Evolutionary conservation across 768 basidiomycete genomes (phyloP), one percentile per base, ranked within the genome.

Genomic region (Naematelia aurantialba): DNA sequence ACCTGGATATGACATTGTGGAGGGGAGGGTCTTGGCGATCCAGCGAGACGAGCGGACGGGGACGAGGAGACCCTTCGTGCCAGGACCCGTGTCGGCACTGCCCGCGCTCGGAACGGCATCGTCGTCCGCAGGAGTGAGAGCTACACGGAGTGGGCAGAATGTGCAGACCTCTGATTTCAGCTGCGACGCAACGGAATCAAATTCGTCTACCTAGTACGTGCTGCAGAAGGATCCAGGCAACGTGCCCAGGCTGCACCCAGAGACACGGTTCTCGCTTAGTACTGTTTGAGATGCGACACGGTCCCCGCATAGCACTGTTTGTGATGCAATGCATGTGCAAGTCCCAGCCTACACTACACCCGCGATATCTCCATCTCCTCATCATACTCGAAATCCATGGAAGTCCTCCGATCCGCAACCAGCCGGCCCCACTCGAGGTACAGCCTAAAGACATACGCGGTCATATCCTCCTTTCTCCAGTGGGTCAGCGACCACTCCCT

Each of bases 401-500:
- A 45, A 5, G 42, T n/a, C 45, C 67, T 60, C 24, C 55, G 51
- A 19, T 53, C 45, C n/a, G 72, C 66, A 19, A 68, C 55, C 53
- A 70, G 54, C 31, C 76, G 63, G 12, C 69, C 76, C 72, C 72
- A 77, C 31, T 77, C 76, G 24, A 77, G 65, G 55, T 74, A 77
- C 31, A 75, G 61, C 25, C 74, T 64, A 54, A 75, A 72, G 45
- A 72, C 68, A 56, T 71, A 72, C 5, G 74, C 72, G 1, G 68
- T 63, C 73, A 74, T 74, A 47, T 74, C 70, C 19, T 64, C 71
- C 44, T 65, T 65, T 2, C 71, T 58, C 73, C 73, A 75, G 53
- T 73, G 60, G 1, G 67, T 71, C 25, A 56, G 31, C 4, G 63
- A 59, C 69, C 69, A 75, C 25, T 66, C 59, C 45, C 56, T 55